Conservation (phyloP, 768 basidiomycete genomes). For the Pulveroboletus sp. region DNA sequence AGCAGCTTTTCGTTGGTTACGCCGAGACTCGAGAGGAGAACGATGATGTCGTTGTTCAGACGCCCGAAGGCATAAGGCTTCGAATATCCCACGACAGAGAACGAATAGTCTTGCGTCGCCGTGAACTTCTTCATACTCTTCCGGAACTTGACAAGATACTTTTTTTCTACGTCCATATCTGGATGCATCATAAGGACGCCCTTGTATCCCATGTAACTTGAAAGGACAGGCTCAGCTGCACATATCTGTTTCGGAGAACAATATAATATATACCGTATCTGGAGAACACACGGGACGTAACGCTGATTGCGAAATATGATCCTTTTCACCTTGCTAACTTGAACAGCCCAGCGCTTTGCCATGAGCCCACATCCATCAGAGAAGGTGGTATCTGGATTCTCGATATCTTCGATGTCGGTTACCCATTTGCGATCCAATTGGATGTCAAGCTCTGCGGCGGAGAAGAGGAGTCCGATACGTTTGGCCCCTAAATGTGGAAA, state of each 20-base stretch:
- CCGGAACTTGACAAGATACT: slow-evolving; percentile 51
- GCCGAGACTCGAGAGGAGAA: slow-evolving; percentile 60
- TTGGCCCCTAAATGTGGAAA: slow-evolving; percentile 51
- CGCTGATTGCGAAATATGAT: slow-evolving; percentile 51
- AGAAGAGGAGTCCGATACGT: slow-evolving; percentile 63
- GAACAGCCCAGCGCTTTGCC: slow-evolving; percentile 44
- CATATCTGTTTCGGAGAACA: not conserved
- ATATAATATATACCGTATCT: slow-evolving; percentile 45
- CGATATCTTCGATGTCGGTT: slow-evolving; percentile 57
- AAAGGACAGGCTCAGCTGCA: not conserved
- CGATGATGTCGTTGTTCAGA: slow-evolving; percentile 66
- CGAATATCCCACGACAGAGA: slow-evolving; percentile 64
- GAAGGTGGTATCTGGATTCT: slow-evolving; percentile 51
- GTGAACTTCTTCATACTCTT: slow-evolving; percentile 70
- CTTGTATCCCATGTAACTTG: slow-evolving; percentile 66
- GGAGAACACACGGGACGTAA: slow-evolving; percentile 59
- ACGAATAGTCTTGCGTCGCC: slow-evolving; percentile 50
- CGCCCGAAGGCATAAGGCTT: slow-evolving; percentile 60
- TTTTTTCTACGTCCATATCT: slow-evolving; percentile 44
- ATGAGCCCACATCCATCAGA: slow-evolving; percentile 71
- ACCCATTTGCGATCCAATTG: slow-evolving; percentile 44
- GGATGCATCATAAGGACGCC: slow-evolving; percentile 67
- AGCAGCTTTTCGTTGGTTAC: slow-evolving; percentile 50
- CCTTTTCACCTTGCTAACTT: slow-evolving; percentile 49
- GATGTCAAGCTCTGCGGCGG: slow-evolving; percentile 57